Base-by-base conservation (phyloP, 768 basidiomycete species). In the Lactifluus piperatus region DNA sequence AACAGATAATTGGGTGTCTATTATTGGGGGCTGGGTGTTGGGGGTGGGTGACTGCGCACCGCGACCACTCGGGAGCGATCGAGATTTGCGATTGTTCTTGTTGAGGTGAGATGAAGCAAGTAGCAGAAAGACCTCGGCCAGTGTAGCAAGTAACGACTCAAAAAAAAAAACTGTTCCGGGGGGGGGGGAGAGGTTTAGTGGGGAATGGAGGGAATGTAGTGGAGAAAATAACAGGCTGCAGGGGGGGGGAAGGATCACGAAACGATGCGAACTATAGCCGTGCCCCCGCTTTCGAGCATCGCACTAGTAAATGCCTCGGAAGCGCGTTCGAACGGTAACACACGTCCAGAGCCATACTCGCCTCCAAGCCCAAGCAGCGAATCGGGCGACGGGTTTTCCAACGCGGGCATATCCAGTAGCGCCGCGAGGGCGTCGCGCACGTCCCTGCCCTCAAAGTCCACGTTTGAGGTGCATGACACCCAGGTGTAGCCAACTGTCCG, bases 381-480 rank as follows among this genome's bases (percentile, higher is more conserved):
- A 10, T 52, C 55, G 4, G 73, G 76, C 41, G 68, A 65, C 32
- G 76, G 53, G 1, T 67, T 65, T 4, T 71, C 71, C 47, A 71
- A 66, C 51, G 70, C 68, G 3, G 75, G 75, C 67, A 78, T 67
- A 26, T 66, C 68, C 48, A 74, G 60, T 44, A 79, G 71, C 7
- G 73, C 73, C 20, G 68, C 73, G 2, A 81, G 67, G 34, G 78
- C 74, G 52, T 82, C 78, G 16, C 82, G 75, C 54, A 91, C 79
- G 68, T 90, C 85, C 57, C 82, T 79, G 27, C 91, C 91, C 66
- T 91, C 87, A 78, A 83, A 85, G 69, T 92, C 91, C 30, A 91
- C 81, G 68, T 91, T 91, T 60, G 87, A 86, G 36, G 82, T 81
- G 39, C 83, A 74, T 67, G 81, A 84, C n/a, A 92, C 81, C 89